Percentiles rank a stretch among this genome's conserved stretches.
Evolutionary conservation across 305 asterid genomes (phyloP).

Genomic region (Fraxinus sp.): DNA sequence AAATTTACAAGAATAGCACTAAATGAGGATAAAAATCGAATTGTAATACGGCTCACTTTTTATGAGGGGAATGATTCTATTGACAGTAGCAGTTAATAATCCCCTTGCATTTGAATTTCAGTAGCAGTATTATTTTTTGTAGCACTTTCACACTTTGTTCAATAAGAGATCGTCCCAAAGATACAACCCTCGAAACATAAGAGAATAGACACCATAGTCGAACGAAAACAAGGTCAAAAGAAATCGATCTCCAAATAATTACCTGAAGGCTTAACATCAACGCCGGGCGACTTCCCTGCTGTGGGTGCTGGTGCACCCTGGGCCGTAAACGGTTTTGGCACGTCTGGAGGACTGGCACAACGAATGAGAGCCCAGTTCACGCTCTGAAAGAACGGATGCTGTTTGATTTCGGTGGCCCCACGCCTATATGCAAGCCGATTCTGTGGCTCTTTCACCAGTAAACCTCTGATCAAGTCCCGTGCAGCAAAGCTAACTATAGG

Average conservation of each 20-base stretch:
- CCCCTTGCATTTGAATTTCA: slow-evolving; percentile 11
- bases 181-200: neutral
- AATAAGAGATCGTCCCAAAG: slow-evolving; percentile 6
- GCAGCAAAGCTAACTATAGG: slow-evolving; percentile 58
- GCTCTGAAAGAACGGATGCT: slow-evolving; percentile 54
- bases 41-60: too few relatives aligned
- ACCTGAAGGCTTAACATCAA: slow-evolving; percentile 49
- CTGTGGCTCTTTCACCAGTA: slow-evolving; percentile 57
- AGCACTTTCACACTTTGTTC: slow-evolving; percentile 1
- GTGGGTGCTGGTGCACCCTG: slow-evolving; percentile 29
- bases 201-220: neutral
- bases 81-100: neutral
- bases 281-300: slow-evolving; percentile 27
- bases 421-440: slow-evolving; percentile 58
- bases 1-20: too few relatives aligned
- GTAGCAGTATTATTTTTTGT: neutral
- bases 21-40: too few relatives aligned
- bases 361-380: slow-evolving; percentile 58
- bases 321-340: slow-evolving; percentile 40
- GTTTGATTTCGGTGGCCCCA: slow-evolving; percentile 59
- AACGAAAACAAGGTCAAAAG: slow-evolving; percentile 32
- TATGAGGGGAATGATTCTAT: too few relatives aligned
- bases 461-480: slow-evolving; percentile 52
- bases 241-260: slow-evolving; percentile 58
- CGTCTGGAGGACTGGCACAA: slow-evolving; percentile 57